Conservation (phyloP, 139 green algal genomes). For the Chlorella vulgaris region DNA sequence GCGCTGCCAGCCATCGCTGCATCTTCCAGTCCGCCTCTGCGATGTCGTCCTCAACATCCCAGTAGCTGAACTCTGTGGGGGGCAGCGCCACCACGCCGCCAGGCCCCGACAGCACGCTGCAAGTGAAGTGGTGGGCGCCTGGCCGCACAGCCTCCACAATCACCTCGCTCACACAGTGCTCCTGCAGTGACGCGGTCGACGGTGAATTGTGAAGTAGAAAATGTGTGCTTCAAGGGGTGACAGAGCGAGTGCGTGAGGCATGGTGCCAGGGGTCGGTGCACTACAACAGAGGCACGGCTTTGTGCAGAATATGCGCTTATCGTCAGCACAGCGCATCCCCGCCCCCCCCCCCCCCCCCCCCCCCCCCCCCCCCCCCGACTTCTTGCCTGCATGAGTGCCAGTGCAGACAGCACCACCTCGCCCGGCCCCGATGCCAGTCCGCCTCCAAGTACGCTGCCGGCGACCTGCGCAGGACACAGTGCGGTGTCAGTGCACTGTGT, state of each 20-base stretch:
- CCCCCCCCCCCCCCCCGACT: no score
- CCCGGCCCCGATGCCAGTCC: not conserved
- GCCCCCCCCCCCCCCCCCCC: no score
- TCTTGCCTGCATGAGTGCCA: constrained; percentile 15
- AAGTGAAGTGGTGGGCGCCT: constrained; percentile 27
- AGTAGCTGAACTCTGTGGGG: constrained; percentile 33
- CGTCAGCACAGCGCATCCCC: no score
- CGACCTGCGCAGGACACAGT: not conserved
- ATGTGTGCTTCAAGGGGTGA: no score
- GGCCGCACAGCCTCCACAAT: constrained; percentile 30
- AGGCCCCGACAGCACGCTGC: constrained; percentile 23
- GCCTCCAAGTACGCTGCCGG: constrained; percentile 23
- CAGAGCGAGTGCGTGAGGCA: no score
- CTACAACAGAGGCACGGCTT: no score
- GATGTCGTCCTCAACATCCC: constrained; percentile 35
- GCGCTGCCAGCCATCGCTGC: constrained; percentile 7
- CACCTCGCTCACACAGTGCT: constrained; percentile 8
- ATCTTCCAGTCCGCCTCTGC: not conserved
- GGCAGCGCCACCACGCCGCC: constrained; percentile 35
- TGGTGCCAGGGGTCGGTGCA: no score
- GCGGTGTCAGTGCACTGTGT: not conserved
- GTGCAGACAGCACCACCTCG: constrained; percentile 6
- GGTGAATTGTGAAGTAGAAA: not conserved
- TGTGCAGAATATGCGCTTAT: no score
- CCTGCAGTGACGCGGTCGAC: not conserved